Conservation (phyloP, 768 basidiomycete genomes). For the Cyclocybe aegerita region DNA sequence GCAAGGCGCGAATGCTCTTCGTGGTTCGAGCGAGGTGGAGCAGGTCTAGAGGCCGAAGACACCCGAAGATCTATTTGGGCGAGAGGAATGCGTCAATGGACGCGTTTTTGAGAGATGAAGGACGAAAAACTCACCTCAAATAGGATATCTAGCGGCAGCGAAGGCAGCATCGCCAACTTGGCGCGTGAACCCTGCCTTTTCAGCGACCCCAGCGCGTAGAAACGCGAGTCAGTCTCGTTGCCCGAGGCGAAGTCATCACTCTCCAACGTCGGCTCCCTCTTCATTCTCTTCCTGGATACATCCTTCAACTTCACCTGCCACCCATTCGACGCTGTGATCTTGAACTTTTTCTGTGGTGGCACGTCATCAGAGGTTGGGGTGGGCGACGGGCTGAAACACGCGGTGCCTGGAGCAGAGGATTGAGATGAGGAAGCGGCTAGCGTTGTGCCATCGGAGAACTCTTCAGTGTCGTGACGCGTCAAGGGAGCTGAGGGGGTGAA, state of each 20-base stretch:
- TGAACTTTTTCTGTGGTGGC: background rate
- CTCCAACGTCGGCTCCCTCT: conserved; percentile 1
- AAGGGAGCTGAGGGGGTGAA: no score
- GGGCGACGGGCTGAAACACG: no score
- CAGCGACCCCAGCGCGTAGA: background rate
- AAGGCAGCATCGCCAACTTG: conserved; percentile 11
- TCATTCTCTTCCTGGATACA: background rate
- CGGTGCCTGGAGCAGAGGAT: no score
- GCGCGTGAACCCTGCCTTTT: conserved; percentile 4
- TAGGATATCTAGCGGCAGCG: conserved; percentile 26
- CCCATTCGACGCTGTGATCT: conserved; percentile 3
- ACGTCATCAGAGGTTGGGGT: no score
- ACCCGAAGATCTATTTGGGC: conserved; percentile 17
- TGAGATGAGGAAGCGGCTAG: no score
- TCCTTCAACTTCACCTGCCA: background rate
- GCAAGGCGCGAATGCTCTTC: conserved; percentile 17
- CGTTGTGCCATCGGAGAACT: no score
- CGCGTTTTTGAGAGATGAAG: background rate
- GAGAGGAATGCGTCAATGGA: background rate
- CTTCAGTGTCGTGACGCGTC: no score
- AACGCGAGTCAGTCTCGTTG: no score
- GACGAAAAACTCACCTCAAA: conserved; percentile 20
- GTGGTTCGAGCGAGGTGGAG: conserved; percentile 22
- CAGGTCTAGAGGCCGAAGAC: conserved; percentile 18
- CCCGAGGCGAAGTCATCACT: no score